Evolutionary conservation across 2,329 filamentous ascomycete genomes (phyloP).

Genomic region (Bimuria novae-zelandiae): DNA sequence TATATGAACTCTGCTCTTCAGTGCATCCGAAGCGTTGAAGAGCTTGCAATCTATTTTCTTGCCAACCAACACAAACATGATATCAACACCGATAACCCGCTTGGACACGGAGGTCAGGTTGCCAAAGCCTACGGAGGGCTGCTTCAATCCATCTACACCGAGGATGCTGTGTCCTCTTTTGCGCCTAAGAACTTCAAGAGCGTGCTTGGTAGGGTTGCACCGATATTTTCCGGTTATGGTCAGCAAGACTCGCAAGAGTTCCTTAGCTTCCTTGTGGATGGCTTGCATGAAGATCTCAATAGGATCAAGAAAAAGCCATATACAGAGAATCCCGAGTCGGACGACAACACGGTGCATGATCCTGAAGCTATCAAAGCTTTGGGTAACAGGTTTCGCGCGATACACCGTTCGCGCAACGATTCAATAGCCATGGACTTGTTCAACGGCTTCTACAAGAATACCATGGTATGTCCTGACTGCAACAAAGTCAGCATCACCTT

Average conservation of each 20-base stretch:
- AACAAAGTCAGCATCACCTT: constrained; percentile 98
- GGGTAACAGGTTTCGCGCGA: constrained; percentile 86
- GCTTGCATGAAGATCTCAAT: constrained; percentile 92
- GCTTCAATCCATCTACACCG: constrained; percentile 77
- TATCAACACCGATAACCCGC: constrained; percentile 81
- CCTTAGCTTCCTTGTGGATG: constrained; percentile 90
- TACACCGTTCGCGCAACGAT: constrained; percentile 89
- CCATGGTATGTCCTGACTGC: constrained; percentile 87
- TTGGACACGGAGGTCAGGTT: constrained; percentile 84
- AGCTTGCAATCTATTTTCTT: constrained; percentile 90
- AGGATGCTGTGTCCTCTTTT: constrained; percentile 68
- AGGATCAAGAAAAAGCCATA: constrained; percentile 95
- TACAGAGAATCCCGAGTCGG: constrained; percentile 96
- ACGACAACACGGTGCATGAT: constrained; percentile 91
- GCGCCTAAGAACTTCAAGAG: constrained; percentile 82
- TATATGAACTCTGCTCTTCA: constrained; percentile 99
- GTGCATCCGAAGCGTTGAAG: constrained; percentile 90
- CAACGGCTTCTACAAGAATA: constrained; percentile 98
- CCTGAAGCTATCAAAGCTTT: constrained; percentile 79
- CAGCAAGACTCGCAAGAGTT: constrained; percentile 99
- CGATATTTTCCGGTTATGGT: constrained; percentile 88
- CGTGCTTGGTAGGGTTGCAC: constrained; percentile 77
- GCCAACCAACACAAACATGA: constrained; percentile 60
- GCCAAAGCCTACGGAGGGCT: constrained; percentile 82
- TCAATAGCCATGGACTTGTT: constrained; percentile 96